A percentile compares a stretch with the other conserved stretches of the same genome.
Conservation (phyloP, 305 asterid genomes). For the Euphrasia arctica region DNA sequence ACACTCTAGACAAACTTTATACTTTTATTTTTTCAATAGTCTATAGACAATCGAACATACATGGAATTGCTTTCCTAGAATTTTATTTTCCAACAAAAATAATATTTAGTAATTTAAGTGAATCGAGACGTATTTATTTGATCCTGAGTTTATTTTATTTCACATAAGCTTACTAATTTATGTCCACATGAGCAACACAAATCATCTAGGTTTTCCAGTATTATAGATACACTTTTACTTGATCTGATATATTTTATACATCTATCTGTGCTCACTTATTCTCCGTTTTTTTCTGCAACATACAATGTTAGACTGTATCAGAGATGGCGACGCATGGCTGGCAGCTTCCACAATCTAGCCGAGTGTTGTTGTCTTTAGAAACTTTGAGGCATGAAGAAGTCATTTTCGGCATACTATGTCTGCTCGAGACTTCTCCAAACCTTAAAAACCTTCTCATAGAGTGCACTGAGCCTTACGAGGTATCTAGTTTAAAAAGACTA, state of each 20-base stretch:
- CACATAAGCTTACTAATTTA: background rate
- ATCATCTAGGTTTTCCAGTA: background rate
- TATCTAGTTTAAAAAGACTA: too few relatives aligned
- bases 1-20: background rate
- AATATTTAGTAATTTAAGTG: background rate
- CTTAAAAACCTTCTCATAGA: too few relatives aligned
- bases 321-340: background rate
- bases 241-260: background rate
- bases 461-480: too few relatives aligned
- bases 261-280: background rate
- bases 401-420: background rate
- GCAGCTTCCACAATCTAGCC: slow-evolving; percentile 6
- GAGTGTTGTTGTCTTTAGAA: background rate
- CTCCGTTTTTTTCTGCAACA: too few relatives aligned
- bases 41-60: background rate
- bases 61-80: background rate
- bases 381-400: background rate
- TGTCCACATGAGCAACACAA: background rate
- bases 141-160: background rate
- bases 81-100: background rate
- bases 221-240: background rate
- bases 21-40: background rate
- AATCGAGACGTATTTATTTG: background rate
- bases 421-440: too few relatives aligned
- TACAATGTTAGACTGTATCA: too few relatives aligned